Evolutionary conservation across 2,329 filamentous ascomycete species (phyloP).

Genomic region (Aspergillus ibericus): DNA sequence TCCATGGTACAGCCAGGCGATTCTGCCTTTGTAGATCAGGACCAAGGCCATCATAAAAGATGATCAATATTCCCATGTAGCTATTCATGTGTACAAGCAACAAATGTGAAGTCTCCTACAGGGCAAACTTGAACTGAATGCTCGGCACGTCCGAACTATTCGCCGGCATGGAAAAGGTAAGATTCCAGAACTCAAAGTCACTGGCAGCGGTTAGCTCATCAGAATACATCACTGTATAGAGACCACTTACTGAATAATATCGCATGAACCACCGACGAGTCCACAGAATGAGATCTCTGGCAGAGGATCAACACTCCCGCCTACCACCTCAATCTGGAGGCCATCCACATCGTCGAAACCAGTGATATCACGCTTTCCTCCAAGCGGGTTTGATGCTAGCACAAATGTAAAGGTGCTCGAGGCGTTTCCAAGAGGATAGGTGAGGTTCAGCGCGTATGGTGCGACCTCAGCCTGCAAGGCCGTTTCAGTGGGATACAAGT

Average conservation of each 20-base stretch:
- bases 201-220: background rate
- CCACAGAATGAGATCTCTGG: conserved; percentile 15
- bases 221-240: background rate
- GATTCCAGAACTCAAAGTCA: conserved; percentile 15
- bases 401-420: conserved; percentile 29
- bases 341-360: conserved; percentile 16
- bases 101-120: no score
- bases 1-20: no score
- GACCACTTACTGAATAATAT: conserved; percentile 12
- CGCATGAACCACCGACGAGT: conserved; percentile 9
- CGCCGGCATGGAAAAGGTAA: conserved; percentile 7
- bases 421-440: conserved; percentile 52
- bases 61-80: no score
- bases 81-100: no score
- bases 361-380: conserved; percentile 10
- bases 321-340: conserved; percentile 13
- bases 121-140: conserved; percentile 3
- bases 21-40: no score
- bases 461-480: conserved; percentile 45
- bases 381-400: conserved; percentile 17
- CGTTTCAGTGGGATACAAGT: conserved; percentile 43
- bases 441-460: conserved; percentile 48
- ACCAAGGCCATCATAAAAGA: no score
- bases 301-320: conserved; percentile 12
- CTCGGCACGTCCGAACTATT: background rate